Conservation (phyloP, 208 protist species). For the Vickermania ingenoplastis region DNA sequence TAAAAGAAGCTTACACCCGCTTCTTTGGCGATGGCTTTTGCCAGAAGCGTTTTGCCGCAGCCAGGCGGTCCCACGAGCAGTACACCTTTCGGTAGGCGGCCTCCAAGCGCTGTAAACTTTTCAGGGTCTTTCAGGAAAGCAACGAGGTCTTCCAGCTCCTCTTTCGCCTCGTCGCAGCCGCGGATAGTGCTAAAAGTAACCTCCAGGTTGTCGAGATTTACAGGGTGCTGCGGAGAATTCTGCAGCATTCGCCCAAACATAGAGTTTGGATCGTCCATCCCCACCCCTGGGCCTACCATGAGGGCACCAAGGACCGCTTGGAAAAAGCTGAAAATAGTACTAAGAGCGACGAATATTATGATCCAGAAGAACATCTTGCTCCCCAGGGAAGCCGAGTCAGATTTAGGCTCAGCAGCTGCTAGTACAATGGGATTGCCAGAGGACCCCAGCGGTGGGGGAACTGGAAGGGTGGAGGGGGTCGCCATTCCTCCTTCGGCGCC, state of each 20-base stretch:
- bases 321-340: neutral
- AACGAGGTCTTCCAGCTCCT: constrained; percentile 88
- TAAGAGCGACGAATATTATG: neutral
- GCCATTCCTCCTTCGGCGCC: too few relatives aligned
- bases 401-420: neutral
- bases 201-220: constrained; percentile 68
- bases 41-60: constrained; percentile 94
- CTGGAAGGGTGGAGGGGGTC: too few relatives aligned
- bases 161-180: constrained; percentile 89
- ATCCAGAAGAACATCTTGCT: neutral
- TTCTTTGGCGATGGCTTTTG: constrained; percentile 90
- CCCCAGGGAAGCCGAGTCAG: neutral
- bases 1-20: constrained; percentile 96
- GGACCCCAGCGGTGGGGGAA: neutral
- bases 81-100: constrained; percentile 93
- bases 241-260: constrained; percentile 22
- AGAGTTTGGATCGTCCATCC: neutral
- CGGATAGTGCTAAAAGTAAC: constrained; percentile 82
- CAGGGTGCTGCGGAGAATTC: constrained; percentile 48
- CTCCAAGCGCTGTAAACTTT: constrained; percentile 91
- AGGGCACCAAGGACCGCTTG: neutral
- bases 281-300: neutral
- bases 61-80: constrained; percentile 97
- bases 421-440: neutral
- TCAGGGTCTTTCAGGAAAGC: constrained; percentile 93